Evolutionary conservation across 1,284 basidiomycete genomes (phyloP), one percentile per base, ranked within the genome.

Genomic region (Irpex sp.): DNA sequence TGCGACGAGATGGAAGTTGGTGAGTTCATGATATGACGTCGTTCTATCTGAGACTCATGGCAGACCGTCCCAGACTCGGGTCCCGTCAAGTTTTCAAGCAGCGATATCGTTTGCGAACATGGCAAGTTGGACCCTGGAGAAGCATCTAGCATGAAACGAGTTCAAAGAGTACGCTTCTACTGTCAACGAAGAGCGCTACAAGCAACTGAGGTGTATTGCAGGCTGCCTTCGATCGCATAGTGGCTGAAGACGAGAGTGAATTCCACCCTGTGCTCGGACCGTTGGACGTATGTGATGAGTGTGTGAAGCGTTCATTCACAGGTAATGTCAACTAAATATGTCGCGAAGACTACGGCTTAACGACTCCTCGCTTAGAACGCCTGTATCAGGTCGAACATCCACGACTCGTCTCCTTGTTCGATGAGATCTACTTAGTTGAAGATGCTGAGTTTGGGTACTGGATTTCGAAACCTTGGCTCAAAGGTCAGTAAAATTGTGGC

Each of bases 401-500:
- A 36, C 79, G 76, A 60, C 70, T 81, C 13, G 85, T 89, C 0
- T 73, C 75, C n/a, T 74, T 78, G 57, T 87, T 92, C 63, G 85
- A 89, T 56, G 76, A 81, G 4, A 71, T 85, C 4, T 78, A 78
- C 58, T 76, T 79, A 40, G 73, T 78, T 4, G 76, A 76, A 19
- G 77, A 78, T 17, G 79, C 81, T 58, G 75, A 76, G 36, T 67
- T 70, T n/a, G 83, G 84, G 9, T 87, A 81, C 70, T 92, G 88
- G 87, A 85, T 93, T 69, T 93, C 92, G 1, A 91, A 88, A 70
- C 72, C 76, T 9, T 94, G 92, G 92, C 71, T 91, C 3, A 89
- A 82, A 82, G 91, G 92, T 89, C 66, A 34, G 68, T 65, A 56
- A 5, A 17, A 48, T 26, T 11, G 34, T 57, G 11, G 26, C 31